Percentiles rank a stretch among this genome's conserved stretches.
phyloP scores from a whole-genome alignment of 805 yeast genomes.

The Barnettozyma populi region DNA sequence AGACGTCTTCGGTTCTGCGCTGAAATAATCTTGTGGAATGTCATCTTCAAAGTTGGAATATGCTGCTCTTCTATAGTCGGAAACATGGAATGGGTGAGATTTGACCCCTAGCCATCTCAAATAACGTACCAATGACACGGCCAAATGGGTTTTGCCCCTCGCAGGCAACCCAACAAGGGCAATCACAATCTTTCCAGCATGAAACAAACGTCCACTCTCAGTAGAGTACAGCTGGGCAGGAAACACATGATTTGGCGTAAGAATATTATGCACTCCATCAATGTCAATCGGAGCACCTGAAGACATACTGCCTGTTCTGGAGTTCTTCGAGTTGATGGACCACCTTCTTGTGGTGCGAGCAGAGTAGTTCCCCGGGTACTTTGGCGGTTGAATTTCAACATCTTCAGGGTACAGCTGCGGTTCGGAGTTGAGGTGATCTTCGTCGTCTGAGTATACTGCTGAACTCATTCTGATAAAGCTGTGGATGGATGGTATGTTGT shows the following conservation, averaged over 20 bases:
- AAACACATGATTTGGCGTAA: slow-evolving; percentile 60
- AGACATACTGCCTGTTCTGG: slow-evolving; percentile 4
- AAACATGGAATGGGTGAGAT: slow-evolving; percentile 85
- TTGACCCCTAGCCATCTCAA: slow-evolving; percentile 95
- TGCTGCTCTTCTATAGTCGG: slow-evolving; percentile 73
- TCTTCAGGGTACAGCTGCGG: slow-evolving; percentile 2
- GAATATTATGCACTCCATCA: slow-evolving; percentile 65
- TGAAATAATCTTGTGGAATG: slow-evolving; percentile 66
- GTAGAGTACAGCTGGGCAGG: slow-evolving; percentile 94
- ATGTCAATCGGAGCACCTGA: slow-evolving; percentile 30
- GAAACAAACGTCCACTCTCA: slow-evolving; percentile 86
- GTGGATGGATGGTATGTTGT: no score
- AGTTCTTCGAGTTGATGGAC: slow-evolving; percentile 26
- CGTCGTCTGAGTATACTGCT: slow-evolving; percentile 28
- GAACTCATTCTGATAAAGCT: slow-evolving; percentile 24
- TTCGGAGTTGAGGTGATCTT: slow-evolving; percentile 16
- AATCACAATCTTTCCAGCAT: slow-evolving; percentile 90
- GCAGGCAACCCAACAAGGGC: slow-evolving; percentile 93
- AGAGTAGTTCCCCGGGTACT: slow-evolving; percentile 45
- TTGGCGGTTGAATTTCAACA: slow-evolving; percentile 35
- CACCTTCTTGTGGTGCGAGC: slow-evolving; percentile 51
- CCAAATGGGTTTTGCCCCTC: slow-evolving; percentile 88
- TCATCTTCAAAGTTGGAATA: slow-evolving; percentile 32
- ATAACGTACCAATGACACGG: slow-evolving; percentile 88
- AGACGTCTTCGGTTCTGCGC: slow-evolving; percentile 43